Conservation (phyloP, 352 stramenopile genomes). For the Elongisporangium senticosum region DNA sequence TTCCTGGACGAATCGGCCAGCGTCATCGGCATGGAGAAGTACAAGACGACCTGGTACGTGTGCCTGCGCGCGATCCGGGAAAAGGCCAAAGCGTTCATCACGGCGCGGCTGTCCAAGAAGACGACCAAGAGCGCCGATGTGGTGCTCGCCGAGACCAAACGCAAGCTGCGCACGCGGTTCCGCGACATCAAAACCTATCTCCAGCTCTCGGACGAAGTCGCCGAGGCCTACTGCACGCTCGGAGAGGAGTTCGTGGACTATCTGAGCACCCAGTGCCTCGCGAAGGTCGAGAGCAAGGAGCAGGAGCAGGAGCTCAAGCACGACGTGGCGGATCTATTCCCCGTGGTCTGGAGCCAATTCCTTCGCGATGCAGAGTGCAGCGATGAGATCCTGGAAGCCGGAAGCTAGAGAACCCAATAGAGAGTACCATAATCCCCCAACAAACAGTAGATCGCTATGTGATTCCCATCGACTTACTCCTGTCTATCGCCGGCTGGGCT, state of each 20-base stretch:
- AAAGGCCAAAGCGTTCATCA: conserved; percentile 67
- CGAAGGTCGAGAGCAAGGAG: conserved; percentile 6
- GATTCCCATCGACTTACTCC: background rate
- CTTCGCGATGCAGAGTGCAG: conserved; percentile 34
- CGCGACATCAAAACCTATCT: conserved; percentile 44
- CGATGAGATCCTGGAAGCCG: conserved; percentile 26
- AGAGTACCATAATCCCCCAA: conserved; percentile 13
- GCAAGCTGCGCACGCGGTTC: conserved; percentile 48
- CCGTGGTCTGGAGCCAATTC: conserved; percentile 68
- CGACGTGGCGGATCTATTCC: conserved; percentile 62
- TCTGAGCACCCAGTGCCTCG: conserved; percentile 34
- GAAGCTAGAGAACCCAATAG: conserved; percentile 4
- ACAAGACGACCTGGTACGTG: conserved; percentile 83
- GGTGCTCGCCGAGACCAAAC: conserved; percentile 16
- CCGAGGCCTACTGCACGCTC: conserved; percentile 35
- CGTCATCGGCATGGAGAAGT: conserved; percentile 83
- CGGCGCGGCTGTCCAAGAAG: conserved; percentile 24
- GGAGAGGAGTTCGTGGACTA: conserved; percentile 65
- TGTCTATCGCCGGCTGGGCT: conserved; percentile 44
- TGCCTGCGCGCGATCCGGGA: conserved; percentile 83
- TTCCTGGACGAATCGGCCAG: conserved; percentile 49
- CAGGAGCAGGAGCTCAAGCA: conserved; percentile 29
- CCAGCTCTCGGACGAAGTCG: conserved; percentile 31
- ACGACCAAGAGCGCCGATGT: conserved; percentile 11
- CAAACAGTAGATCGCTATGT: background rate